phyloP scores from a whole-genome alignment of 345 rosid genomes.

The Hypericum perforatum region DNA sequence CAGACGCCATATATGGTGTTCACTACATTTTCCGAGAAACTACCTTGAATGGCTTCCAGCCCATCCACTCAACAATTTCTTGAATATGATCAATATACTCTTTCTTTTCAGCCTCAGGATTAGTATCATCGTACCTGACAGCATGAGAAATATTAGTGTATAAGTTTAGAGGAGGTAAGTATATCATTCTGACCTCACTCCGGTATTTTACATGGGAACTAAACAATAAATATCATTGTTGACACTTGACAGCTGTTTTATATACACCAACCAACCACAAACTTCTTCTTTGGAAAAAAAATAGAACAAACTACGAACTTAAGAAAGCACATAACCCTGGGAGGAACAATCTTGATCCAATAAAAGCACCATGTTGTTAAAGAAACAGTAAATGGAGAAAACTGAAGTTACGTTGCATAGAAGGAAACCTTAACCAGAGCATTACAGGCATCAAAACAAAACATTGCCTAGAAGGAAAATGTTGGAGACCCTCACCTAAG shows the following conservation, averaged over 20 bases:
- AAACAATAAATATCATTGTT: too few relatives aligned
- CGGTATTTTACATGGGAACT: too few relatives aligned
- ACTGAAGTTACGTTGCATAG: not conserved
- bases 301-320: too few relatives aligned
- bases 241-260: too few relatives aligned
- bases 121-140: slow-evolving; percentile 84
- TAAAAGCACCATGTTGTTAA: too few relatives aligned
- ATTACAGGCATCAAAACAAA: slow-evolving; percentile 1
- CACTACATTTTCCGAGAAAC: not conserved
- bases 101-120: slow-evolving; percentile 97
- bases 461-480: not conserved
- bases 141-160: slow-evolving; percentile 6
- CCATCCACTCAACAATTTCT: slow-evolving; percentile 97
- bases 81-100: slow-evolving; percentile 90
- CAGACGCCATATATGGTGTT: slow-evolving; percentile 1
- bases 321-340: too few relatives aligned
- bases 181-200: too few relatives aligned
- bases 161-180: not conserved
- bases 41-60: slow-evolving; percentile 98
- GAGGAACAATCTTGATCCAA: too few relatives aligned
- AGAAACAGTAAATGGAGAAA: too few relatives aligned
- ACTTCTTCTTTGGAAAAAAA: too few relatives aligned
- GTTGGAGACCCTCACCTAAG: slow-evolving; percentile 43
- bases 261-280: too few relatives aligned
- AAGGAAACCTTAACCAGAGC: not conserved